Percentiles rank a stretch among this genome's conserved stretches.
Evolutionary conservation across 257 asterid species (phyloP).

Genomic region (Scutellaria baicalensis): DNA sequence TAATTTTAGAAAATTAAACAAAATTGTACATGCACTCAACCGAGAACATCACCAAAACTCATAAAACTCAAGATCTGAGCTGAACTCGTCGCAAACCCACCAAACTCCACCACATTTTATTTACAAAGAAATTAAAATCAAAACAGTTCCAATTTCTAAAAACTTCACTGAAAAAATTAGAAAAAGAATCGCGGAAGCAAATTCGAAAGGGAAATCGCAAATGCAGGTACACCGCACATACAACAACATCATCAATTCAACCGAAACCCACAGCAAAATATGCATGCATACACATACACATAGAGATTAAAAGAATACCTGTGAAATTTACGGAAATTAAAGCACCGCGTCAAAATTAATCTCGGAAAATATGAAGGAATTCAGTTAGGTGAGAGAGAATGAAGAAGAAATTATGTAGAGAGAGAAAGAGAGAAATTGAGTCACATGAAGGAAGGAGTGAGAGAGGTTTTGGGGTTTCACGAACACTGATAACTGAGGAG

Average conservation of each 20-base stretch:
- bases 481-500: slow-evolving; percentile 6
- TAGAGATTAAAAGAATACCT: not conserved
- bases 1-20: not conserved
- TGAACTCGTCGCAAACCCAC: slow-evolving; percentile 8
- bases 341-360: not conserved
- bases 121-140: not conserved
- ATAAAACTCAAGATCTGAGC: slow-evolving; percentile 21
- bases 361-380: not conserved
- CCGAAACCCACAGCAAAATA: not conserved
- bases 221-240: not conserved
- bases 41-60: not conserved
- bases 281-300: not conserved
- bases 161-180: not conserved
- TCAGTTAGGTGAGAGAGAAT: not conserved
- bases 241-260: not conserved
- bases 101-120: not conserved
- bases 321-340: not conserved
- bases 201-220: not conserved
- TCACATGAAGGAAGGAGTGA: not conserved
- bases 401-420: not conserved
- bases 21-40: slow-evolving; percentile 16
- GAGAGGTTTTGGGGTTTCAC: slow-evolving; percentile 12
- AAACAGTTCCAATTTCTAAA: not conserved
- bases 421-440: not conserved
- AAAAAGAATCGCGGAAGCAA: not conserved